Base-by-base conservation (phyloP, 345 rosid genomes). In the Fremontodendron californicum region DNA sequence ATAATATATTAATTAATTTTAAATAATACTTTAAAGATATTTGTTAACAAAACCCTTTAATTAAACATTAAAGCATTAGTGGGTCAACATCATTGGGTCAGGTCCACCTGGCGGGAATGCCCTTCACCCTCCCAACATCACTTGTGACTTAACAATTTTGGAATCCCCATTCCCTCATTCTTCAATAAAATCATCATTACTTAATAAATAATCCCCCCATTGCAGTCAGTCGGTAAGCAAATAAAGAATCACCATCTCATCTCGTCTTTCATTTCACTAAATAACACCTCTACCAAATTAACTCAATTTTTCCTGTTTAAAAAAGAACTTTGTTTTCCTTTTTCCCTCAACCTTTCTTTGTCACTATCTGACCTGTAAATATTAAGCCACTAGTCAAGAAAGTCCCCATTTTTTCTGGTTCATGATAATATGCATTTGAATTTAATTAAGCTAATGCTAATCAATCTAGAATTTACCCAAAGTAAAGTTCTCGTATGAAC, bases 51-150 rank as follows among this genome's bases (percentile, higher is more conserved):
- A n/a, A n/a, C n/a, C n/a, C n/a, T n/a, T 11, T 48, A 11, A 48
- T 4, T 40, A 4, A 43, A 43, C 4, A 4, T 55, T 23, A 55
- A 55, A 55, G 2, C 61, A 5, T 55, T 55, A 27, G 61, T 55
- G 29, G 61, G 25, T 55, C 61, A 21, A 55, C 61, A 55, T 55
- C 27, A 55, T n/a, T n/a, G n/a, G 23, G 45, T 40, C 45, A 2
- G 45, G 45, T 6, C 45, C 29, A 42, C 9, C 9, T 1, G 45
- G 9, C 45, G 45, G 2, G 9, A 60, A 27, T 12, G 64, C 18
- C 33, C 6, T 21, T 70, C 43, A 51, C 75, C 75, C 23, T 29
- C 75, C 62, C 42, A 9, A 51, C 45, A 71, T 31, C 75, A 49
- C 42, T 48, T 70, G 21, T 71, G 74, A 71, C 42, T 71, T 71